phyloP scores from a whole-genome alignment of 768 basidiomycete genomes.

The Lentinula detonsa region DNA sequence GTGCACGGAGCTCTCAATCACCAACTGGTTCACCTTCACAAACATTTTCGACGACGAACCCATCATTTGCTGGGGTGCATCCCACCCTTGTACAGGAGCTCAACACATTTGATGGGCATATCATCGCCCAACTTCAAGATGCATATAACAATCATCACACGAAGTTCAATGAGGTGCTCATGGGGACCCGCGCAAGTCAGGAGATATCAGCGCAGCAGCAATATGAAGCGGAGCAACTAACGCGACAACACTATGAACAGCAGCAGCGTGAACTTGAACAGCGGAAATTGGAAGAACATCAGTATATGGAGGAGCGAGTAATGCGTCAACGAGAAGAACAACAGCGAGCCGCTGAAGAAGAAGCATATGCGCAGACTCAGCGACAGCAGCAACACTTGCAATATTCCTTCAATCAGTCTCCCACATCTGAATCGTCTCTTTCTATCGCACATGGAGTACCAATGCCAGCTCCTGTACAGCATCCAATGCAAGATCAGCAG shows the following conservation, averaged over 20 bases:
- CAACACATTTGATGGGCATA: constrained; percentile 48
- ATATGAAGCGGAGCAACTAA: constrained; percentile 14
- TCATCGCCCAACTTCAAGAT: constrained; percentile 43
- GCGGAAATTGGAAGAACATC: constrained; percentile 8
- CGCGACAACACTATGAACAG: constrained; percentile 15
- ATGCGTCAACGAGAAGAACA: constrained; percentile 5
- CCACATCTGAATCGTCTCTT: background rate
- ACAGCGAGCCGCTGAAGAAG: constrained; percentile 1
- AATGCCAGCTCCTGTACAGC: background rate
- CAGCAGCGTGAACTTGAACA: constrained; percentile 14
- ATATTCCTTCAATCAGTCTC: background rate
- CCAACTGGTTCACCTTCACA: constrained; percentile 27
- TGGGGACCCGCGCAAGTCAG: constrained; percentile 15
- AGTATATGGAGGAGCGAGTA: constrained; percentile 8
- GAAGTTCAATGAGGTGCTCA: constrained; percentile 5
- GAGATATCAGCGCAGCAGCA: constrained; percentile 17
- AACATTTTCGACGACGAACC: constrained; percentile 23
- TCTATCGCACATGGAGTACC: background rate
- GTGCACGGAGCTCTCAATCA: constrained; percentile 13
- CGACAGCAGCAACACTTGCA: constrained; percentile 1
- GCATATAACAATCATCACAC: constrained; percentile 26
- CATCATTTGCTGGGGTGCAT: constrained; percentile 44
- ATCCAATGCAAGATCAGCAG: constrained; percentile 1
- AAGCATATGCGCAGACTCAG: constrained; percentile 1
- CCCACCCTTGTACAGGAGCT: constrained; percentile 52